These are phyloP conservation scores for Barnettozyma populi DNA, from an alignment of 805 yeast species.

Conservation along the genomic window DNA sequence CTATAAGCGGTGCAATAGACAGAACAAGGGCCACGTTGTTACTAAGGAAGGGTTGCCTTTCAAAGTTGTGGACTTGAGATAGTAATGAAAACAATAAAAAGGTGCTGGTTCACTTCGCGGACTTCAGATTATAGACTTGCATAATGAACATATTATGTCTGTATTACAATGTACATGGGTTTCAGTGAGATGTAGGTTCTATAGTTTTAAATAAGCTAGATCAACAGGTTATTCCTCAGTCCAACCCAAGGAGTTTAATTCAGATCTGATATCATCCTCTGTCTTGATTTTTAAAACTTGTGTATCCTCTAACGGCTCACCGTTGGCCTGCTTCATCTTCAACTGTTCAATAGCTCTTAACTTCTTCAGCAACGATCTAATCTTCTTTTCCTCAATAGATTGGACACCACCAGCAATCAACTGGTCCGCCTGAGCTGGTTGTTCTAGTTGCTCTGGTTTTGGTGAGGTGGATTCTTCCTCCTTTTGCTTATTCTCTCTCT, in stretches of 20 bases:
- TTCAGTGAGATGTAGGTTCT: background rate
- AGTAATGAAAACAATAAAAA: background rate
- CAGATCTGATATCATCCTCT: conserved; percentile 74
- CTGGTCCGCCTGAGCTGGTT: conserved; percentile 23
- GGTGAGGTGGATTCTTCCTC: conserved; percentile 13
- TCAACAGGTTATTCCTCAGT: conserved; percentile 24
- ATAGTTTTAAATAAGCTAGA: background rate
- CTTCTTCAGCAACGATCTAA: conserved; percentile 85
- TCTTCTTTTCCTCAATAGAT: conserved; percentile 85
- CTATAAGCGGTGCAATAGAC: conserved; percentile 41
- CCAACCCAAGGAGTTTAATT: conserved; percentile 77
- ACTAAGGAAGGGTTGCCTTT: conserved; percentile 42
- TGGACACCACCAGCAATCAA: conserved; percentile 55
- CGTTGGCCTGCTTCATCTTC: conserved; percentile 76
- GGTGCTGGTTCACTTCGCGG: background rate
- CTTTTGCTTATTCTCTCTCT: conserved; percentile 57
- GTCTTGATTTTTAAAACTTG: conserved; percentile 86
- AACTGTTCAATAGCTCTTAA: conserved; percentile 91
- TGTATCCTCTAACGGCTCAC: conserved; percentile 86
- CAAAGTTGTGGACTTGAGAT: conserved; percentile 43
- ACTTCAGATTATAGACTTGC: background rate
- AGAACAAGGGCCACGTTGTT: conserved; percentile 44
- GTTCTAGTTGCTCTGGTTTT: conserved; percentile 10
- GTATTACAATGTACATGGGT: background rate
- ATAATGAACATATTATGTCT: background rate